Base-by-base conservation (phyloP, 148 eudicot species). In the Rhododendron williamsianum region DNA sequence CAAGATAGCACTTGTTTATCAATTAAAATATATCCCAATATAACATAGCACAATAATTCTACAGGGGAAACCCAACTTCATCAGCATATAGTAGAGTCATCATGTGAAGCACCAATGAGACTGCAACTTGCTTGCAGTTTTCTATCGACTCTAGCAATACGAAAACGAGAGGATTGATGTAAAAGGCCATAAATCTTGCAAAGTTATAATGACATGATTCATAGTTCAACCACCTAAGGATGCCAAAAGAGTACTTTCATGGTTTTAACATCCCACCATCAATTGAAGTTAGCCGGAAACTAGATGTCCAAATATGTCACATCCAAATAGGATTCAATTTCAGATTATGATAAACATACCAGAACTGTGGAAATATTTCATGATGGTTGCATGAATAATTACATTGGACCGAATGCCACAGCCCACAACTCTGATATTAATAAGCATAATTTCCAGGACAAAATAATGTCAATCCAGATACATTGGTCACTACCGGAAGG, bases 51-150 rank as follows among this genome's bases (percentile, higher is more conserved):
- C 41, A 30, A 36, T 52, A 52, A 18, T 33, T 80, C 9, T 30
- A 2, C 0, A 10, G 33, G 12, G 2, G 11, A 48, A 36, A 11
- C 51, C 73, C 23, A 38, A 60, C 0, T 79, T 79, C 82, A 79
- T 25, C 19, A 27, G 48, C 48, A 19, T 10, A 51, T 30, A 27
- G 82, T 56, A 21, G 36, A 81, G 67, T 54, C 45, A 33, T 27
- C 82, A 54, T 30, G 82, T 54, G 82, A 81, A 81, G 27, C 71
- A 81, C 45, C 71, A 56, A 35, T 11, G 71, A 81, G 30, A 9
- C 18, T 19, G 18, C 83, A 54, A 81, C 83, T 81, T 56, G 82
- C 58, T 46, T 80, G 9, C 8, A 10, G 46, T 56, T 54, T 81
- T 54, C 25, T 35, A 56, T 35, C 0, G 5, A 52, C 48, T 33